These are phyloP conservation scores for Alnus rubra DNA, from an alignment of 306 rosid species.

Conservation along the genomic window DNA sequence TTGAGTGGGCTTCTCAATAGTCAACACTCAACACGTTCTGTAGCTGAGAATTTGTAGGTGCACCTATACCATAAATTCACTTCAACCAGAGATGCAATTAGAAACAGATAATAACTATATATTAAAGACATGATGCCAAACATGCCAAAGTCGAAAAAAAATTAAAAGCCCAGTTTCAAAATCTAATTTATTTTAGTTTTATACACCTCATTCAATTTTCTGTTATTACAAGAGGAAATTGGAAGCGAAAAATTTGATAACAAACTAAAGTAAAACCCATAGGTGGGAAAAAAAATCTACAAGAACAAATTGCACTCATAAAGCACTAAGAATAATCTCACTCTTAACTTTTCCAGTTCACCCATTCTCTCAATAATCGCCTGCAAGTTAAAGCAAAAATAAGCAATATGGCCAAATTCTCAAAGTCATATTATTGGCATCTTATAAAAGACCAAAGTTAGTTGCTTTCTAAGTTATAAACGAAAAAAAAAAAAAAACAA, in stretches of 20 bases:
- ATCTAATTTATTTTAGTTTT: too few species aligned
- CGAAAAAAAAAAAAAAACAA: too few species aligned
- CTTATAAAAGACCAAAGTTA: neutral
- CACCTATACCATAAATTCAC: too few species aligned
- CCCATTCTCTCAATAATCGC: conserved; percentile 68
- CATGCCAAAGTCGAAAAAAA: too few species aligned
- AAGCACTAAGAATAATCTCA: conserved; percentile 24
- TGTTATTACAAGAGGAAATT: conserved; percentile 18
- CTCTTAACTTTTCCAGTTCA: conserved; percentile 58
- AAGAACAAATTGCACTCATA: conserved; percentile 5
- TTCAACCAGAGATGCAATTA: too few species aligned
- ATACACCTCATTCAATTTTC: neutral
- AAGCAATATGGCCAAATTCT: neutral
- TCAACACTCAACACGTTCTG: too few species aligned
- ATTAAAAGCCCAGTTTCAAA: too few species aligned
- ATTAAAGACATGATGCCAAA: too few species aligned
- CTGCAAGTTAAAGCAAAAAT: conserved; percentile 28
- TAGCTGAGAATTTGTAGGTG: too few species aligned
- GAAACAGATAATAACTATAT: too few species aligned
- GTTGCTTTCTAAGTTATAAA: neutral
- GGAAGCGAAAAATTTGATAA: neutral
- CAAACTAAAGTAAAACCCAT: conserved; percentile 11
- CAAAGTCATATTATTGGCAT: neutral
- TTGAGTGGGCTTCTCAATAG: too few species aligned
- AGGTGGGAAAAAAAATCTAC: neutral